Percentiles rank a stretch among this genome's conserved stretches.
Conservation (phyloP, 495 filamentous ascomycete genomes). For the Neurospora discreta region DNA sequence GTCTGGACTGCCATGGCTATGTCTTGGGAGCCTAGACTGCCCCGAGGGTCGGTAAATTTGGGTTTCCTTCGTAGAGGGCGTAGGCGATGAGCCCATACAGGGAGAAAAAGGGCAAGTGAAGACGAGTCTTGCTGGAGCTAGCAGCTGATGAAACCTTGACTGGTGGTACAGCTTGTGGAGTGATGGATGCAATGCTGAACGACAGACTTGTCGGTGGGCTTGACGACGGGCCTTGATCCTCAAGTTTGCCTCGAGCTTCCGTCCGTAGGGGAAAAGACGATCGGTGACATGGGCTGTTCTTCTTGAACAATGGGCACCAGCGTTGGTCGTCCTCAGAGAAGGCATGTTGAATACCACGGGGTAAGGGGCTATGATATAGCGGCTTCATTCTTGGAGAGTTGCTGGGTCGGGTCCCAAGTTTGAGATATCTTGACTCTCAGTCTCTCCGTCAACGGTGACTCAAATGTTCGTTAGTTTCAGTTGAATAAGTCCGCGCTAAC, state of each 20-base stretch:
- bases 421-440: too few relatives aligned
- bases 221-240: neutral
- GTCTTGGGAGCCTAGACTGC: neutral
- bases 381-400: too few relatives aligned
- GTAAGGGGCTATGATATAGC: too few relatives aligned
- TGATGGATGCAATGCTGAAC: neutral
- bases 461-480: too few relatives aligned
- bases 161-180: neutral
- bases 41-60: neutral
- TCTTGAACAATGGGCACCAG: too few relatives aligned
- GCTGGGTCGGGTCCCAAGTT: too few relatives aligned
- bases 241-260: neutral
- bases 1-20: neutral
- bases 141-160: neutral
- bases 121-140: neutral
- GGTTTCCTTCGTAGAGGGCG: neutral
- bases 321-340: too few relatives aligned
- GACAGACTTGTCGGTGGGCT: neutral
- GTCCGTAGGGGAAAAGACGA: too few relatives aligned
- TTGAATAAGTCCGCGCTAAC: too few relatives aligned
- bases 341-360: too few relatives aligned
- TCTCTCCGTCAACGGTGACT: too few relatives aligned
- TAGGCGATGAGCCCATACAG: neutral
- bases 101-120: neutral
- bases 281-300: too few relatives aligned